Conservation (phyloP, 2,329 filamentous ascomycete genomes). For the Xylaria sp. region DNA sequence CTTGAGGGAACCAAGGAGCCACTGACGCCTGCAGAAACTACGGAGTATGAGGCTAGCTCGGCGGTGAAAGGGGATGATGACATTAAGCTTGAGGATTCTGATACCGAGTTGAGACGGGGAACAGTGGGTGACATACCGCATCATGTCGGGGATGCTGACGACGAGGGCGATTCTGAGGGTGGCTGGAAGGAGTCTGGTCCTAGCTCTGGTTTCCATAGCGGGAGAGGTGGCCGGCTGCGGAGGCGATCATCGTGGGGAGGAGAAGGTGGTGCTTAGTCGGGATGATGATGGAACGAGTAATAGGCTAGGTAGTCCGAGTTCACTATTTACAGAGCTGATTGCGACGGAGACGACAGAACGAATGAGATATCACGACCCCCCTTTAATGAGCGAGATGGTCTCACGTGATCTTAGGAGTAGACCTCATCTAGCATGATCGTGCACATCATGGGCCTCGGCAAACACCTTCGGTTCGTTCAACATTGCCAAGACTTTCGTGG, state of each 20-base stretch:
- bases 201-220: conserved; percentile 21
- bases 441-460: not conserved
- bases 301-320: not conserved
- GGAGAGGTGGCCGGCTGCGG: conserved; percentile 18
- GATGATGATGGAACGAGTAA: not conserved
- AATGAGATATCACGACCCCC: not conserved
- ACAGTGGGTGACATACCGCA: conserved; percentile 13
- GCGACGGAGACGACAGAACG: not conserved
- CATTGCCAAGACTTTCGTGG: no score
- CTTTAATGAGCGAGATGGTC: not conserved
- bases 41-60: not conserved
- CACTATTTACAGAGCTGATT: not conserved
- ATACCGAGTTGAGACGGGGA: conserved; percentile 22
- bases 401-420: not conserved
- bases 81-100: conserved; percentile 11
- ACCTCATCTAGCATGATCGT: not conserved
- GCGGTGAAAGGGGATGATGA: conserved; percentile 19
- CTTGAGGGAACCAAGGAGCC: not conserved
- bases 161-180: conserved; percentile 27
- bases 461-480: no score
- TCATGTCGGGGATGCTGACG: conserved; percentile 24
- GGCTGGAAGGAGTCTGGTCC: conserved; percentile 18
- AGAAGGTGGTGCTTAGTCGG: conserved; percentile 8
- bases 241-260: conserved; percentile 23
- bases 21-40: not conserved